These are phyloP conservation scores for Cytospora piceae DNA, from an alignment of 2,329 filamentous ascomycete genomes.

Conservation along the genomic window DNA sequence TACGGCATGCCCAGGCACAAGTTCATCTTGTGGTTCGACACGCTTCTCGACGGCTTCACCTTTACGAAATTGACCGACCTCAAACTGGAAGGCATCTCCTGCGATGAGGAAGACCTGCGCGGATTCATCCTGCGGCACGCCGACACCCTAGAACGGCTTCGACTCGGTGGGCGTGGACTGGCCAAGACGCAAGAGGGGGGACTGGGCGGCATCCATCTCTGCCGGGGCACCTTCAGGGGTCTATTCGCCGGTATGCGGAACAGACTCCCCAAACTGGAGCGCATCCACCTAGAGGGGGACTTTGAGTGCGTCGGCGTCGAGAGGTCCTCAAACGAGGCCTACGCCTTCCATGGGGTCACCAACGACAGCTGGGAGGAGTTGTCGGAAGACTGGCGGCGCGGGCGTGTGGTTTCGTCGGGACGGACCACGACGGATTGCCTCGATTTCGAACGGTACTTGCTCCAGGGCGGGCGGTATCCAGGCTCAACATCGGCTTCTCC, in stretches of 20 bases:
- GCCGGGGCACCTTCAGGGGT: conserved; percentile 48
- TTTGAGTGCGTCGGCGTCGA: conserved; percentile 47
- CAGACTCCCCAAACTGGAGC: conserved; percentile 44
- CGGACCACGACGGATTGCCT: conserved; percentile 42
- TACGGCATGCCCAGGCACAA: conserved; percentile 45
- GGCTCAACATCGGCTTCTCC: conserved; percentile 27
- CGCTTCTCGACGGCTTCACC: conserved; percentile 44
- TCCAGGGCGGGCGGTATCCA: conserved; percentile 45
- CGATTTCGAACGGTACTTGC: conserved; percentile 47
- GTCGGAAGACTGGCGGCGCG: conserved; percentile 17
- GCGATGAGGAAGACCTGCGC: conserved; percentile 49
- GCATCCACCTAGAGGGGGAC: conserved; percentile 51
- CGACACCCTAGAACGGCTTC: conserved; percentile 44
- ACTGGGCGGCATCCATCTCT: conserved; percentile 50
- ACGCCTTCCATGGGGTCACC: conserved; percentile 47
- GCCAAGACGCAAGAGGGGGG: conserved; percentile 44
- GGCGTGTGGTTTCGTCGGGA: conserved; percentile 37
- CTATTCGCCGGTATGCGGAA: conserved; percentile 47
- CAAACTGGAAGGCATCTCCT: conserved; percentile 48
- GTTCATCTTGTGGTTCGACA: conserved; percentile 46
- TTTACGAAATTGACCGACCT: conserved; percentile 46
- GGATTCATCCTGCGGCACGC: conserved; percentile 48
- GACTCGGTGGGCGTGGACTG: conserved; percentile 50
- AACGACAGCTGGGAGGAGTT: conserved; percentile 47
- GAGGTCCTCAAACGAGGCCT: conserved; percentile 44